Conservation (phyloP, 345 rosid species). For the Linum lewisii region DNA sequence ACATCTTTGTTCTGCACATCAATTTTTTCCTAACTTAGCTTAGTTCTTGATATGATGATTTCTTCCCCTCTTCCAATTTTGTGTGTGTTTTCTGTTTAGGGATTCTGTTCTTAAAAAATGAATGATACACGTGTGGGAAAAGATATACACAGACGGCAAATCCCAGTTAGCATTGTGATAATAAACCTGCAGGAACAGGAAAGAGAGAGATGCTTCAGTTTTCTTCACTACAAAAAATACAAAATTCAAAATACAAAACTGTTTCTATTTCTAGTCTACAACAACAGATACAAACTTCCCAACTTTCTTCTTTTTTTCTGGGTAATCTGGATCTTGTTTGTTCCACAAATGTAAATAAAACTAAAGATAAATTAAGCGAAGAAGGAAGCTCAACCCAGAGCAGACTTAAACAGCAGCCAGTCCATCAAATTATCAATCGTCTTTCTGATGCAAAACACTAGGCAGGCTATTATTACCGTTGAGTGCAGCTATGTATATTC, state of each 20-base stretch:
- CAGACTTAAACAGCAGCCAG: constrained; percentile 29
- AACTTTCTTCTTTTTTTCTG: neutral
- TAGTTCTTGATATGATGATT: too few relatives aligned
- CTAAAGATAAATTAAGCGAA: constrained; percentile 16
- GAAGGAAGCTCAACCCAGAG: constrained; percentile 28
- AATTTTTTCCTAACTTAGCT: too few relatives aligned
- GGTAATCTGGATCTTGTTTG: neutral
- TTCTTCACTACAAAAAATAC: constrained; percentile 25
- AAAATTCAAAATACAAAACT: constrained; percentile 9
- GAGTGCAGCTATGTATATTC: constrained; percentile 94
- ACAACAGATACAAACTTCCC: neutral
- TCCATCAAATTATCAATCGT: constrained; percentile 72
- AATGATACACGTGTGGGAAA: constrained; percentile 26
- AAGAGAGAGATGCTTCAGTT: constrained; percentile 87
- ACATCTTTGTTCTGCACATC: too few relatives aligned
- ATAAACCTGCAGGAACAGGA: constrained; percentile 96
- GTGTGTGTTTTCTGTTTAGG: neutral
- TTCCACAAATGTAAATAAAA: constrained; percentile 14
- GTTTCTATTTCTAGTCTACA: constrained; percentile 13
- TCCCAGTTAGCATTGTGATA: constrained; percentile 81
- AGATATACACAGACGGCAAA: constrained; percentile 57
- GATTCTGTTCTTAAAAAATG: constrained; percentile 14
- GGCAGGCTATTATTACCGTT: constrained; percentile 97
- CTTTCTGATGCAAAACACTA: constrained; percentile 96
- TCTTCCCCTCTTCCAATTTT: too few relatives aligned